A percentile compares a stretch with the other conserved stretches of the same genome.
These are phyloP conservation scores for Fusarium musae DNA, from an alignment of 2,329 filamentous ascomycete species.

Conservation along the genomic window DNA sequence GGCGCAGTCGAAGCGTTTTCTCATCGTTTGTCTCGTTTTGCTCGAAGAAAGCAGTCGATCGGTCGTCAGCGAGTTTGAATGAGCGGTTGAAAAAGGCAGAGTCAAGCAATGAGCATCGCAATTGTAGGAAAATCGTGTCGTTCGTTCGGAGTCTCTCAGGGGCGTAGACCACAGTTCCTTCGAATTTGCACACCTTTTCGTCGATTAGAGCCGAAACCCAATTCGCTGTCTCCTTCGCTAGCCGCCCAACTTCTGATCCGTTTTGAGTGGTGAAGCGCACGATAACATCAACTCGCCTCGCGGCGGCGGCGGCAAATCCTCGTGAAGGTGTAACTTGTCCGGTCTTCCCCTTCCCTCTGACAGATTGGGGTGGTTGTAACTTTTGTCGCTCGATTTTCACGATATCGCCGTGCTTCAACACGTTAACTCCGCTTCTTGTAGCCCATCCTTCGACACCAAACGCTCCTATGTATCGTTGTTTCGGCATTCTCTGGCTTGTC, in stretches of 20 bases:
- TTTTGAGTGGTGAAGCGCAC: constrained; percentile 87
- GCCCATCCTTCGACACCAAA: constrained; percentile 95
- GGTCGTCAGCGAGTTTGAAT: constrained; percentile 74
- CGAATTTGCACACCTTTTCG: constrained; percentile 87
- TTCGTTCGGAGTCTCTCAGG: constrained; percentile 88
- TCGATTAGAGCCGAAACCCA: constrained; percentile 96
- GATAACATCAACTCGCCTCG: constrained; percentile 82
- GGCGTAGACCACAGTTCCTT: constrained; percentile 88
- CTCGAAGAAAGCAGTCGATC: constrained; percentile 80
- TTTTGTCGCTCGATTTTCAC: constrained; percentile 89
- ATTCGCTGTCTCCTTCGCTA: constrained; percentile 86
- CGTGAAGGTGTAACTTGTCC: constrained; percentile 50
- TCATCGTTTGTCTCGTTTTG: constrained; percentile 88
- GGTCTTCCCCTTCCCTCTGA: constrained; percentile 58
- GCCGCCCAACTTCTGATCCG: constrained; percentile 85
- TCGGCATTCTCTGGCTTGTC: constrained; percentile 48
- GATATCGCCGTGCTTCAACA: constrained; percentile 84
- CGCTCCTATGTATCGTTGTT: constrained; percentile 81
- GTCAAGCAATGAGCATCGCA: constrained; percentile 79
- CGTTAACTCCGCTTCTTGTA: constrained; percentile 79
- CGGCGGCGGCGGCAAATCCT: constrained; percentile 61
- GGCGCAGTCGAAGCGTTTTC: constrained; percentile 81
- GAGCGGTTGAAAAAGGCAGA: constrained; percentile 74
- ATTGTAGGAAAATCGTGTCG: constrained; percentile 92
- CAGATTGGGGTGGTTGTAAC: constrained; percentile 67